Percentiles rank a stretch among this genome's conserved stretches.
Evolutionary conservation across 768 basidiomycete genomes (phyloP).

Genomic region (Mycena leptocephala): DNA sequence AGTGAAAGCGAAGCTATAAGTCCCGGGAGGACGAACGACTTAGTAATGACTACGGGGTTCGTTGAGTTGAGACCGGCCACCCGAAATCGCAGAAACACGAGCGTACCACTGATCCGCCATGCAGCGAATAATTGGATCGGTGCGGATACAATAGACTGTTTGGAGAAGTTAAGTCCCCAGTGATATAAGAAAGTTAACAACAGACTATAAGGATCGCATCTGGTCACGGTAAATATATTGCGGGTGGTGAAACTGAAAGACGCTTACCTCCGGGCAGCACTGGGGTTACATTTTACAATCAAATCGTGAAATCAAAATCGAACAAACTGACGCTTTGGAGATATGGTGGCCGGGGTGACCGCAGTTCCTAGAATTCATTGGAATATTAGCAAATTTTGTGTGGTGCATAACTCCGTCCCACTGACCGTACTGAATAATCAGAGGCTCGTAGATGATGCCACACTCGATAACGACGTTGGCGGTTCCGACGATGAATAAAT

Average conservation of each 20-base stretch:
- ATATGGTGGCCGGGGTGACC: background rate
- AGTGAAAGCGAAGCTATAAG: conserved; percentile 11
- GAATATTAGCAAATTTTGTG: background rate
- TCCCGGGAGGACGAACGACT: background rate
- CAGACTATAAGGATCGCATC: conserved; percentile 26
- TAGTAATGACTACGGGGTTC: conserved; percentile 8
- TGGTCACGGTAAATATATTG: background rate
- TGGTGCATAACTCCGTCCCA: background rate
- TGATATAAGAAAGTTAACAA: background rate
- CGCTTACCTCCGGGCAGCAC: conserved; percentile 15
- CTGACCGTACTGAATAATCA: conserved; percentile 24
- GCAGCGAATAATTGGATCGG: conserved; percentile 29
- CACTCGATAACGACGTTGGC: conserved; percentile 12
- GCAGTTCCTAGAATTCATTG: background rate
- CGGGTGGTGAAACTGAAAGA: background rate
- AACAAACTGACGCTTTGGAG: conserved; percentile 7
- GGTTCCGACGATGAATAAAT: conserved; percentile 22
- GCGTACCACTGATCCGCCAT: conserved; percentile 22
- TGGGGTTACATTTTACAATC: background rate
- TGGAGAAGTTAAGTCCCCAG: background rate
- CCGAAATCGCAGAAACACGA: background rate
- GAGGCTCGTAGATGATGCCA: conserved; percentile 28
- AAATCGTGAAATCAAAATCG: background rate
- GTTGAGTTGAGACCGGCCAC: background rate
- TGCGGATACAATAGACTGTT: conserved; percentile 21